Conservation (phyloP, 495 filamentous ascomycete species). For the Ramalina intermedia region DNA sequence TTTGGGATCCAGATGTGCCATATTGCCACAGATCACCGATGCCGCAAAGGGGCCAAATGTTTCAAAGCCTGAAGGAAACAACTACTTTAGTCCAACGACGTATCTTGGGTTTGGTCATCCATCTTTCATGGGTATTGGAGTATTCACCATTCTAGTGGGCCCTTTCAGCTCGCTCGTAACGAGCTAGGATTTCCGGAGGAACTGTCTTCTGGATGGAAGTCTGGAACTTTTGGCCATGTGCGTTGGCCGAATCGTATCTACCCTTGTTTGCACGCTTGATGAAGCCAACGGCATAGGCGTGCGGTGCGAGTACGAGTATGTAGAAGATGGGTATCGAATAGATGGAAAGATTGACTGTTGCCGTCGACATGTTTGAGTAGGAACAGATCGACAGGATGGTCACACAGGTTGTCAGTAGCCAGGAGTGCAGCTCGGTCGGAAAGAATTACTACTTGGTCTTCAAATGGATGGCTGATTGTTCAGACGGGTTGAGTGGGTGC, state of each 20-base stretch:
- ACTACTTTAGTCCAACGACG: not conserved
- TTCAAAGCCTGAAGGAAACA: constrained; percentile 16
- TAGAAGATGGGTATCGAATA: constrained; percentile 25
- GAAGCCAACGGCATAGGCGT: constrained; percentile 18
- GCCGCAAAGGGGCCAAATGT: constrained; percentile 26
- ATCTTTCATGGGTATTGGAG: not conserved
- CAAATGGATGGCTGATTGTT: too few relatives aligned
- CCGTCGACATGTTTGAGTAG: too few relatives aligned
- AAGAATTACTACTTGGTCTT: too few relatives aligned
- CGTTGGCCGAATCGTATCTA: constrained; percentile 23
- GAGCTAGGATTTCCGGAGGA: constrained; percentile 14
- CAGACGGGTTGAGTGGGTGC: too few relatives aligned
- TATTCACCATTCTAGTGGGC: constrained; percentile 26
- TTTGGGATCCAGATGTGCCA: constrained; percentile 18
- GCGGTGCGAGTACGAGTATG: constrained; percentile 23
- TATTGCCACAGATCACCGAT: constrained; percentile 25
- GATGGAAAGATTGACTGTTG: constrained; percentile 11
- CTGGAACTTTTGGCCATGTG: constrained; percentile 15
- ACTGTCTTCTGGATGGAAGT: constrained; percentile 16
- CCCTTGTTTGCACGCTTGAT: constrained; percentile 16
- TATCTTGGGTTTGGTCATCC: too few relatives aligned
- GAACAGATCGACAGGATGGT: too few relatives aligned
- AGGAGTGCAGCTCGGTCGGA: too few relatives aligned
- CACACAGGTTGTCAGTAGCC: too few relatives aligned
- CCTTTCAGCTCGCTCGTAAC: constrained; percentile 24